A percentile compares a stretch with the other conserved stretches of the same genome.
Evolutionary conservation across 1,139 yeast species (phyloP).

Genomic region (Suhomyces kunorum): DNA sequence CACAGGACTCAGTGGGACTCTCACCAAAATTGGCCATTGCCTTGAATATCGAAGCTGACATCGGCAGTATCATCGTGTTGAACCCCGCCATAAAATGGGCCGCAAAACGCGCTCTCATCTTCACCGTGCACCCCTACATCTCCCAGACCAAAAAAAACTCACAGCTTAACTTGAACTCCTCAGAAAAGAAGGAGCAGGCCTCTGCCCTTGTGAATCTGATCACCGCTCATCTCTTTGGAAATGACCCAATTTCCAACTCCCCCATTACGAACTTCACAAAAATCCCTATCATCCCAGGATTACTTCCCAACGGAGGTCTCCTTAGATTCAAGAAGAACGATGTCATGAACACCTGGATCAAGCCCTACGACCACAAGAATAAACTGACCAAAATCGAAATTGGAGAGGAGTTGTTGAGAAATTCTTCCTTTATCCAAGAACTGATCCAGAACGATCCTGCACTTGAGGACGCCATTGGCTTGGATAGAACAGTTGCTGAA

Average conservation of each 20-base stretch:
- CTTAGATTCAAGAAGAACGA: slow-evolving; percentile 52
- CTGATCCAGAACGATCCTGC: slow-evolving; percentile 9
- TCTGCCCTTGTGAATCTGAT: slow-evolving; percentile 21
- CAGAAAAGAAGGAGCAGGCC: slow-evolving; percentile 33
- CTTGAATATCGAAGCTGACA: slow-evolving; percentile 48
- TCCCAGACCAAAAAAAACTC: slow-evolving; percentile 40
- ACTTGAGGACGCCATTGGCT: slow-evolving; percentile 52
- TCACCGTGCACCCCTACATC: slow-evolving; percentile 58
- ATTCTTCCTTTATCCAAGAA: slow-evolving; percentile 47
- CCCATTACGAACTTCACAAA: slow-evolving; percentile 51
- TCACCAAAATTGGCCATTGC: slow-evolving; percentile 61
- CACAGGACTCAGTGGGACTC: slow-evolving; percentile 52
- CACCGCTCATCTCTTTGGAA: slow-evolving; percentile 21
- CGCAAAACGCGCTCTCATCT: slow-evolving; percentile 42
- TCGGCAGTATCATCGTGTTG: slow-evolving; percentile 58
- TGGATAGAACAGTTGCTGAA: slow-evolving; percentile 48
- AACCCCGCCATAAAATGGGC: slow-evolving; percentile 49
- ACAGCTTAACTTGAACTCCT: slow-evolving; percentile 30
- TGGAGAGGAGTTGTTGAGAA: slow-evolving; percentile 56
- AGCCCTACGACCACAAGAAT: slow-evolving; percentile 30
- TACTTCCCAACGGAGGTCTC: slow-evolving; percentile 65
- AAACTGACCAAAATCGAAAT: slow-evolving; percentile 43
- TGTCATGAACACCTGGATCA: slow-evolving; percentile 48
- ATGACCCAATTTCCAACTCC: slow-evolving; percentile 18
- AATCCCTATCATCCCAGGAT: slow-evolving; percentile 49